A percentile compares a stretch with the other conserved stretches of the same genome.
These are phyloP conservation scores for Pichia thaimueangensis DNA, from an alignment of 805 yeast species.

Conservation along the genomic window DNA sequence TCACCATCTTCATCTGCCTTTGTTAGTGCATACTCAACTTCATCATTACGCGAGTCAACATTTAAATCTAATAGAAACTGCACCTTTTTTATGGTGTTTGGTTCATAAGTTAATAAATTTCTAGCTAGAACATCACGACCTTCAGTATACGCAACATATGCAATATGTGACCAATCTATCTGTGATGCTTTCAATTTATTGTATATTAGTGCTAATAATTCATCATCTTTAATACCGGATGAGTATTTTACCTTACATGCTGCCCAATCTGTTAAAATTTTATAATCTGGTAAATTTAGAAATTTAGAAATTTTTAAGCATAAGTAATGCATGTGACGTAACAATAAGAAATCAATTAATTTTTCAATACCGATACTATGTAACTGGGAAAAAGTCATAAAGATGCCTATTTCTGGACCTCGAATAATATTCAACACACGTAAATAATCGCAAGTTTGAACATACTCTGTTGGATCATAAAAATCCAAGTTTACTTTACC, in stretches of 20 bases:
- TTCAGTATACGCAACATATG: conserved; percentile 67
- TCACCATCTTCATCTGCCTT: conserved; percentile 60
- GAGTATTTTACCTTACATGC: conserved; percentile 56
- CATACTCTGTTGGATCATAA: conserved; percentile 55
- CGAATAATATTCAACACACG: conserved; percentile 68
- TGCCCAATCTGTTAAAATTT: conserved; percentile 76
- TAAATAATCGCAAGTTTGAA: conserved; percentile 53
- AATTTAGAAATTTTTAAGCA: conserved; percentile 56
- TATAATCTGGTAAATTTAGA: conserved; percentile 39
- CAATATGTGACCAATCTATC: conserved; percentile 53
- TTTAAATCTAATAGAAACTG: conserved; percentile 63
- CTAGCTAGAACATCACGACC: conserved; percentile 71
- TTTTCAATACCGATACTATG: conserved; percentile 45
- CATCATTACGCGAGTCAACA: conserved; percentile 31
- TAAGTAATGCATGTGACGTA: conserved; percentile 53
- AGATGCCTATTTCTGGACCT: conserved; percentile 57
- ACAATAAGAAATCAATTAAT: conserved; percentile 50
- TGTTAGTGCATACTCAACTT: conserved; percentile 54
- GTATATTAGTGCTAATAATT: conserved; percentile 45
- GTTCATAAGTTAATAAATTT: conserved; percentile 62
- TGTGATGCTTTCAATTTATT: conserved; percentile 38
- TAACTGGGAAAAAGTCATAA: conserved; percentile 55
- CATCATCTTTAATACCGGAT: conserved; percentile 48
- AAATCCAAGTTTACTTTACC: conserved; percentile 64
- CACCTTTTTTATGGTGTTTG: conserved; percentile 53